Evolutionary conservation across 179 eudicot species (phyloP).

Genomic region (Nepenthes alata): DNA sequence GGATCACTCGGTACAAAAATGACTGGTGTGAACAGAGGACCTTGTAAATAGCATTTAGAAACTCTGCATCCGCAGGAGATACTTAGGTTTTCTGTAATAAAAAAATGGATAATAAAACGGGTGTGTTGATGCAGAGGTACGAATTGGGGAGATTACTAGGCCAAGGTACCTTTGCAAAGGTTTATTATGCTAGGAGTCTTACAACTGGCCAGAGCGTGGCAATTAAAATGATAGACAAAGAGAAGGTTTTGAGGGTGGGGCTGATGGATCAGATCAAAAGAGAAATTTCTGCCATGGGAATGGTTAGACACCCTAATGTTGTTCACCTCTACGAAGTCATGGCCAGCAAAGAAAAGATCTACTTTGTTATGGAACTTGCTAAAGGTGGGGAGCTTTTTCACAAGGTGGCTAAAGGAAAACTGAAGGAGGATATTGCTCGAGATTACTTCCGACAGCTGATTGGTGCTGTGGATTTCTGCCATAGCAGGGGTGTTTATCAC

Average conservation of each 20-base stretch:
- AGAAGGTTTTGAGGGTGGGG: constrained; percentile 12
- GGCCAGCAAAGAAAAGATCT: constrained; percentile 17
- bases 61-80: background rate
- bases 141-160: constrained; percentile 15
- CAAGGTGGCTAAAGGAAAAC: constrained; percentile 12
- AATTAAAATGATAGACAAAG: constrained; percentile 11
- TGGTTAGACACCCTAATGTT: constrained; percentile 12
- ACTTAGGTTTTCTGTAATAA: background rate
- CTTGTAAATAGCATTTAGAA: background rate
- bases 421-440: constrained; percentile 13
- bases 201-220: constrained; percentile 12
- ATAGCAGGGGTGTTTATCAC: constrained; percentile 20
- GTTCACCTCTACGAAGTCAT: constrained; percentile 16
- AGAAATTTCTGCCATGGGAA: constrained; percentile 12
- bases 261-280: constrained; percentile 16
- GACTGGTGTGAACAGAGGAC: background rate
- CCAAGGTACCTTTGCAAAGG: constrained; percentile 21
- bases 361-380: constrained; percentile 17
- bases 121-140: constrained; percentile 8
- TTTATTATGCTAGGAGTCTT: constrained; percentile 9
- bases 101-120: constrained; percentile 2
- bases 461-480: constrained; percentile 19
- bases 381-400: constrained; percentile 21
- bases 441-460: constrained; percentile 14
- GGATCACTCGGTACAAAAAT: constrained; percentile 1